phyloP scores from a whole-genome alignment of 2,329 filamentous ascomycete genomes.

The Xylariaceae sp. region DNA sequence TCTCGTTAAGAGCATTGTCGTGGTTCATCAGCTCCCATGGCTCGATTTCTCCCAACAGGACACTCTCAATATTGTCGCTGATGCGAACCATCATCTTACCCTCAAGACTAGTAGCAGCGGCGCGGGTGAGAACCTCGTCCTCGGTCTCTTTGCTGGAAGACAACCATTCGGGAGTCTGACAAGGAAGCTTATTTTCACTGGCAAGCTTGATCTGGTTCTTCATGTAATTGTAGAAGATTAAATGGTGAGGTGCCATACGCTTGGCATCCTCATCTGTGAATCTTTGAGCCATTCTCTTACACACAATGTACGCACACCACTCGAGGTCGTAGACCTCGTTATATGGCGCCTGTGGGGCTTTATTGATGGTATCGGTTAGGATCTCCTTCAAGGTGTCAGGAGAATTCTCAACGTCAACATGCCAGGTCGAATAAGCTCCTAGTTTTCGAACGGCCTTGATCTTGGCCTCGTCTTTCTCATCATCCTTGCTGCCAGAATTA shows the following conservation, averaged over 20 bases:
- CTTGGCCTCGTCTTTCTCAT: slow-evolving; percentile 24
- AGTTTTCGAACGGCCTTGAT: slow-evolving; percentile 26
- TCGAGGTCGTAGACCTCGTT: slow-evolving; percentile 27
- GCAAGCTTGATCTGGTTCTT: slow-evolving; percentile 28
- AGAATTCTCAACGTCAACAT: slow-evolving; percentile 30
- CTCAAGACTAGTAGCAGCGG: slow-evolving; percentile 26
- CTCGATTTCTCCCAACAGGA: slow-evolving; percentile 28
- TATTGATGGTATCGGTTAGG: slow-evolving; percentile 21
- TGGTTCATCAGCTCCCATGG: slow-evolving; percentile 32
- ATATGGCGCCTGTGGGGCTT: slow-evolving; percentile 26
- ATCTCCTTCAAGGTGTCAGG: slow-evolving; percentile 21
- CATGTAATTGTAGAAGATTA: slow-evolving; percentile 31
- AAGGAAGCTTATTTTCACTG: slow-evolving; percentile 25
- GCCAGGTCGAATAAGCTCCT: slow-evolving; percentile 28
- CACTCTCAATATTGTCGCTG: slow-evolving; percentile 29
- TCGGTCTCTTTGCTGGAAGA: slow-evolving; percentile 24
- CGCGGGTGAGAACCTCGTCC: slow-evolving; percentile 26
- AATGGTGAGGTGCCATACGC: slow-evolving; percentile 28
- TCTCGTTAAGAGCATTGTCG: slow-evolving; percentile 30
- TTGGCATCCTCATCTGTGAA: slow-evolving; percentile 26
- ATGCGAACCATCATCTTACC: slow-evolving; percentile 32
- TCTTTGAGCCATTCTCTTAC: slow-evolving; percentile 27
- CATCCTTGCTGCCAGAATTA: slow-evolving; percentile 21
- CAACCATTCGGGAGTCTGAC: slow-evolving; percentile 27
- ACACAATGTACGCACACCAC: slow-evolving; percentile 31